Evolutionary conservation across 2,329 filamentous ascomycete species (phyloP).

Genomic region (Penicillium sp.): DNA sequence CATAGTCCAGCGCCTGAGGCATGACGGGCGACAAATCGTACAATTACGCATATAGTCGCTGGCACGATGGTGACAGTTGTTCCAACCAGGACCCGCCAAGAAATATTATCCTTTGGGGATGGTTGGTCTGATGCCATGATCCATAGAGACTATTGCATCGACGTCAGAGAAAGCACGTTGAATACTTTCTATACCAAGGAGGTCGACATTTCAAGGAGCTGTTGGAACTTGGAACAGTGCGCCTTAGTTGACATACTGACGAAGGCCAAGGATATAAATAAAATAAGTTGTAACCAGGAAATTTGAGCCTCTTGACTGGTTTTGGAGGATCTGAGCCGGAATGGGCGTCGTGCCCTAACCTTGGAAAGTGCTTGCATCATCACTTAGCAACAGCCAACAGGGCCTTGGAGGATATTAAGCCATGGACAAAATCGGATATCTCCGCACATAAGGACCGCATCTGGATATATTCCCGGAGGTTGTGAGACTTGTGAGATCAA

Average conservation of each 20-base stretch:
- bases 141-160: not conserved
- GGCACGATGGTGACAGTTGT: constrained; percentile 25
- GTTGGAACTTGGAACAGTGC: too few species aligned
- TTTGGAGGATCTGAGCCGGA: not conserved
- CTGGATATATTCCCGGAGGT: too few species aligned
- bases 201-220: not conserved
- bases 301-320: not conserved
- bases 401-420: not conserved
- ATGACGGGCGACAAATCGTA: constrained; percentile 24
- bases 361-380: not conserved
- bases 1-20: constrained; percentile 23
- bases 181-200: not conserved
- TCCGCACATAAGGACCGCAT: too few species aligned
- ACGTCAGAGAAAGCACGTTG: not conserved
- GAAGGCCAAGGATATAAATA: not conserved
- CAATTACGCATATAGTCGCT: constrained; percentile 22
- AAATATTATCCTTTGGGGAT: constrained; percentile 13
- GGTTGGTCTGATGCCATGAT: constrained; percentile 16
- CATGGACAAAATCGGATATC: too few species aligned
- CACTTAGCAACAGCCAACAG: not conserved
- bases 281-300: too few species aligned
- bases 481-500: too few species aligned
- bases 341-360: not conserved
- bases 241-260: not conserved
- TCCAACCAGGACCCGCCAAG: constrained; percentile 24